These are phyloP conservation scores for Plasmodium cynomolgi DNA, from an alignment of 169 alveolate genomes.

Conservation along the genomic window DNA sequence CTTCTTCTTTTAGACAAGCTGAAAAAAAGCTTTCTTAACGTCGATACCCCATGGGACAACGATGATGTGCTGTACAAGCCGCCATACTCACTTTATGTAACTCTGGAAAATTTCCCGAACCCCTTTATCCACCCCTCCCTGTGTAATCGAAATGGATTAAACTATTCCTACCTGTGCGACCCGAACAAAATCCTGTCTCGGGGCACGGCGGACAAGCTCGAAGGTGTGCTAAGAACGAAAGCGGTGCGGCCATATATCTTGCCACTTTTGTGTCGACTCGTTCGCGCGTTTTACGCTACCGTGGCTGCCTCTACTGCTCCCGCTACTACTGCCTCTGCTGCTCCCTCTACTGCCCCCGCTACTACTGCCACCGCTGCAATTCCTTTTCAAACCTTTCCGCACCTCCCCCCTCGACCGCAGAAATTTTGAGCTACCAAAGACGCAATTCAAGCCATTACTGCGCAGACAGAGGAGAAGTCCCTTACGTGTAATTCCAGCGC, in stretches of 20 bases:
- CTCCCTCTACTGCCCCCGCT: not conserved
- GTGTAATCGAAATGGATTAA: constrained; percentile 80
- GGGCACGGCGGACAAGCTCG: constrained; percentile 52
- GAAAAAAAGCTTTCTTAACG: constrained; percentile 13
- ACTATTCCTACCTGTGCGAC: constrained; percentile 83
- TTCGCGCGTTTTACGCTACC: not conserved
- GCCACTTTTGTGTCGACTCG: not conserved
- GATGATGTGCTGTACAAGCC: constrained; percentile 1
- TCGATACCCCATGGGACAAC: constrained; percentile 23
- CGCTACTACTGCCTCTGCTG: not conserved
- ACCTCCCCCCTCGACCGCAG: not conserved
- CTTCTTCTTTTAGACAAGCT: constrained; percentile 20
- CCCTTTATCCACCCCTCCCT: constrained; percentile 82
- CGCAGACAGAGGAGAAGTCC: constrained; percentile 53
- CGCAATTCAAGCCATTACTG: constrained; percentile 48
- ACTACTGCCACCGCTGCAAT: not conserved
- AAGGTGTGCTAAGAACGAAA: constrained; percentile 7
- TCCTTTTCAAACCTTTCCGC: not conserved
- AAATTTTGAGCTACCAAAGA: constrained; percentile 58
- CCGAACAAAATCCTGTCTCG: constrained; percentile 78
- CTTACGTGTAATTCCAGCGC: constrained; percentile 29
- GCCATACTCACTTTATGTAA: constrained; percentile 48
- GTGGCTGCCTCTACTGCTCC: not conserved
- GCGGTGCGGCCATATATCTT: not conserved
- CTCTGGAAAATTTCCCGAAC: constrained; percentile 85